Percentiles rank a stretch among this genome's conserved stretches.
These are phyloP conservation scores for Musa itinerans DNA, from an alignment of 176 grass and related monocot genomes.

Conservation along the genomic window DNA sequence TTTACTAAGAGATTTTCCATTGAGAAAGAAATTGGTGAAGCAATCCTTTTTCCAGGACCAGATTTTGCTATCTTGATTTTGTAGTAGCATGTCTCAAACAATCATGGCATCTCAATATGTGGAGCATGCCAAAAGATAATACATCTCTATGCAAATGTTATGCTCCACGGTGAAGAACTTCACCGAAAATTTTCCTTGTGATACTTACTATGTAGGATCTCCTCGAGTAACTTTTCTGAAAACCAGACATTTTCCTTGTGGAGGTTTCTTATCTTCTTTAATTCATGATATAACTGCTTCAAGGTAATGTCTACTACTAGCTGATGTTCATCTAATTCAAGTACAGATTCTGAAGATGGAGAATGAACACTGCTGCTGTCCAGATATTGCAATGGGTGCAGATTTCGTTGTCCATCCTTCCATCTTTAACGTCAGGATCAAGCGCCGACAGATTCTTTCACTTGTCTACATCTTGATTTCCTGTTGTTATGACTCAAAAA, in stretches of 20 bases:
- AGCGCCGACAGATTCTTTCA: too few species aligned
- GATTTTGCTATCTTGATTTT: neutral
- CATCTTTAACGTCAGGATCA: neutral
- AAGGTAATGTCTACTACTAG: neutral
- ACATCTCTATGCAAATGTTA: neutral
- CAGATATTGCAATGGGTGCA: neutral
- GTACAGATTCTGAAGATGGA: constrained; percentile 13
- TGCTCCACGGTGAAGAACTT: too few species aligned
- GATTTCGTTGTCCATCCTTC: neutral
- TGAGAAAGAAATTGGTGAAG: neutral
- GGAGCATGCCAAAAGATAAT: neutral
- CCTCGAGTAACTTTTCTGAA: neutral
- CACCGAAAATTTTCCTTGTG: neutral
- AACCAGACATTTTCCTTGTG: neutral
- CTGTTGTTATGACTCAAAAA: neutral
- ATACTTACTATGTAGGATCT: neutral
- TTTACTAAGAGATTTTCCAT: neutral
- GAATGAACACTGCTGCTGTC: neutral
- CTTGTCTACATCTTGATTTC: neutral
- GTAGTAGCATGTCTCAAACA: neutral
- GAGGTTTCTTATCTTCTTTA: neutral
- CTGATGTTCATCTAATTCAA: neutral
- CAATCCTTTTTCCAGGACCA: neutral
- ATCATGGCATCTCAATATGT: neutral
- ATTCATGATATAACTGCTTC: neutral